A percentile compares a stretch with the other conserved stretches of the same genome.
Conservation (phyloP, 2,329 filamentous ascomycete species). For the Coniochaeta ligniaria region DNA sequence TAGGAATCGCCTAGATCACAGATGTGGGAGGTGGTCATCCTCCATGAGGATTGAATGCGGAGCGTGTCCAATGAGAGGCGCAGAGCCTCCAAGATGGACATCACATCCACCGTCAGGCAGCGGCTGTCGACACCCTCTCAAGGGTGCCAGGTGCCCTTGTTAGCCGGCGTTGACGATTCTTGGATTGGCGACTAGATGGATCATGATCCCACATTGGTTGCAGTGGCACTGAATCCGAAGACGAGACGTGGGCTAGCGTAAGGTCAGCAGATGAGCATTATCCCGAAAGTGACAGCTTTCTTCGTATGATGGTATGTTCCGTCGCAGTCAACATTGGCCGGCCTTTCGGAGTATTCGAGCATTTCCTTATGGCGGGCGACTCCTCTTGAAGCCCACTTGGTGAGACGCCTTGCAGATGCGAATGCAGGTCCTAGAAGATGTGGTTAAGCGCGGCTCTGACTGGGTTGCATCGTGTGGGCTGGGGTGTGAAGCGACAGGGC, state of each 20-base stretch:
- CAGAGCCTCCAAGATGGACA: background rate
- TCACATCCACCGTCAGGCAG: background rate
- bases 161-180: background rate
- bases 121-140: background rate
- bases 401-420: conserved; percentile 15
- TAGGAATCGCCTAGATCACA: conserved; percentile 4
- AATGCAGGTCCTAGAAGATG: conserved; percentile 35
- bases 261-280: background rate
- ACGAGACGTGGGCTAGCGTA: background rate
- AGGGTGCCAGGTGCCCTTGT: background rate
- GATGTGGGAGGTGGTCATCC: background rate
- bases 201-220: background rate
- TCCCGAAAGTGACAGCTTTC: background rate
- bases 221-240: background rate
- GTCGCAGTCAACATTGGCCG: background rate
- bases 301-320: background rate
- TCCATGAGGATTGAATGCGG: background rate
- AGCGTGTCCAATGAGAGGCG: background rate
- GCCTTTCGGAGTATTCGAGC: background rate
- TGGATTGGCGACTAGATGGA: background rate
- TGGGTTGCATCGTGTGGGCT: conserved; percentile 10
- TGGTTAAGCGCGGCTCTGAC: conserved; percentile 24
- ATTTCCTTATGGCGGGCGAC: background rate
- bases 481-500: conserved; percentile 10
- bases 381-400: conserved; percentile 2